phyloP scores from a whole-genome alignment of 257 asterid genomes.

The Osmanthus fragrans region DNA sequence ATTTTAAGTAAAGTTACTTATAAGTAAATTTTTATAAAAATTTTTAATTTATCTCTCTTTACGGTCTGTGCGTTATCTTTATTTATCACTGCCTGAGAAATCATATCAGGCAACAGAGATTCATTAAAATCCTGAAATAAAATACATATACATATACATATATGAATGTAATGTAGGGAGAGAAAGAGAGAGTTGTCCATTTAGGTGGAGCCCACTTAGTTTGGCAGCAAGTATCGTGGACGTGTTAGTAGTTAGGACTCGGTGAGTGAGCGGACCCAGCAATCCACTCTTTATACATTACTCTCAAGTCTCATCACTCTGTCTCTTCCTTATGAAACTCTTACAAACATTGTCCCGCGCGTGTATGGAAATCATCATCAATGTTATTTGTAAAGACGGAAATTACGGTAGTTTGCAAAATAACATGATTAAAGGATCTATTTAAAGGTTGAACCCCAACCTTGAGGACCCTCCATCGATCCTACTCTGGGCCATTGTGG shows the following conservation, averaged over 20 bases:
- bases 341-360: constrained; percentile 26
- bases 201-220: constrained; percentile 38
- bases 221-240: constrained; percentile 62
- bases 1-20: too few species aligned
- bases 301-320: constrained; percentile 55
- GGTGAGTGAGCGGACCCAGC: constrained; percentile 23
- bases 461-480: too few species aligned
- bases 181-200: constrained; percentile 38
- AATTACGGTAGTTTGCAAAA: too few species aligned
- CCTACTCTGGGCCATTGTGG: too few species aligned
- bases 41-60: too few species aligned
- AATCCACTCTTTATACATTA: constrained; percentile 35
- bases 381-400: not conserved
- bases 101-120: constrained; percentile 21
- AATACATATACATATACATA: not conserved
- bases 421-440: too few species aligned
- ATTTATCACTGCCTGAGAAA: not conserved
- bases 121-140: constrained; percentile 18
- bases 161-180: not conserved
- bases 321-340: constrained; percentile 5
- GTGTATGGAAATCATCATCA: not conserved
- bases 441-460: too few species aligned
- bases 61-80: not conserved
- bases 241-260: constrained; percentile 49
- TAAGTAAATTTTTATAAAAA: not conserved